Conservation (phyloP, 441 rosid genomes). For the Hura crepitans region DNA sequence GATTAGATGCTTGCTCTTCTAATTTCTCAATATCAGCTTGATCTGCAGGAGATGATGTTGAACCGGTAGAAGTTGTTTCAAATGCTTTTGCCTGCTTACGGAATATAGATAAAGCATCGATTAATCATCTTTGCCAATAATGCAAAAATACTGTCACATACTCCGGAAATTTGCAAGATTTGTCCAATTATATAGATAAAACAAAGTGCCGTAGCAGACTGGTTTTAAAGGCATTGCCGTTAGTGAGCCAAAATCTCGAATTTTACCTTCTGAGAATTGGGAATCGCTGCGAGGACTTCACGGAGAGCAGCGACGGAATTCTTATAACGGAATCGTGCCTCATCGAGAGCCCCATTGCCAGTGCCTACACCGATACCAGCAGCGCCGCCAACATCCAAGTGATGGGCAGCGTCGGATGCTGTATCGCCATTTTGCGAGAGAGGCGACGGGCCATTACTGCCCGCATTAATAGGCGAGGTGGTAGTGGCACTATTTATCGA, state of each 20-base stretch:
- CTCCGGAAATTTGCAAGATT: not conserved
- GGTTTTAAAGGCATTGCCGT: not conserved
- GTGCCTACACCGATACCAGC: conserved; percentile 18
- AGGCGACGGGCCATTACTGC: conserved; percentile 16
- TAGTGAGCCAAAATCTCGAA: not conserved
- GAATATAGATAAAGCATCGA: not conserved
- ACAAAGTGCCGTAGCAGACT: not conserved
- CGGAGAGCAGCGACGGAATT: conserved; percentile 65
- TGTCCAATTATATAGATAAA: not conserved
- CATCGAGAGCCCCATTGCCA: conserved; percentile 51
- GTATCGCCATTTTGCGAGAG: conserved; percentile 41
- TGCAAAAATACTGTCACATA: not conserved
- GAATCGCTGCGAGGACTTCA: conserved; percentile 50
- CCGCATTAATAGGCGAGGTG: conserved; percentile 22
- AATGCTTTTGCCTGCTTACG: conserved; percentile 54
- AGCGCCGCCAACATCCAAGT: conserved; percentile 31
- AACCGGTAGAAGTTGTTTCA: conserved; percentile 36
- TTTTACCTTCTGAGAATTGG: conserved; percentile 56
- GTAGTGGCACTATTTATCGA: conserved; percentile 24
- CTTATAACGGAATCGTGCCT: conserved; percentile 57
- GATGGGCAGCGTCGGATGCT: conserved; percentile 28
- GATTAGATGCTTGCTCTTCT: conserved; percentile 60
- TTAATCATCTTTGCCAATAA: not conserved
- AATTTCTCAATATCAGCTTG: conserved; percentile 58
- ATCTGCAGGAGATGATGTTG: conserved; percentile 36